Evolutionary conservation across 2,329 filamentous ascomycete genomes (phyloP).

Genomic region (Magnaporthiopsis poae): DNA sequence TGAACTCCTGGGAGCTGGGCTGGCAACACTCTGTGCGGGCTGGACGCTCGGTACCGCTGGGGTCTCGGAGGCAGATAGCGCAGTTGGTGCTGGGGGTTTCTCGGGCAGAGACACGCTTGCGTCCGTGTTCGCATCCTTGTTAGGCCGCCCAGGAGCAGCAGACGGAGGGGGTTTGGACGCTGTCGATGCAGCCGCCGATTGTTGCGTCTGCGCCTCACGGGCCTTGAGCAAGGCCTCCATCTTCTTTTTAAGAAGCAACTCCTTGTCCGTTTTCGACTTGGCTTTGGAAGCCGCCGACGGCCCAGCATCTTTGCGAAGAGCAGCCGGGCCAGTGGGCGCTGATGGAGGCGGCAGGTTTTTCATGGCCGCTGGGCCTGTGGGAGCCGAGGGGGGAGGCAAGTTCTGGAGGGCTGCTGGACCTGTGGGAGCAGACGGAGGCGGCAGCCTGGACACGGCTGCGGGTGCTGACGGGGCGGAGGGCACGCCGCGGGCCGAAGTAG

Average conservation of each 20-base stretch:
- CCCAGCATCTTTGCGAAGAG: slow-evolving; percentile 8
- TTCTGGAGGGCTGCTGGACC: not conserved
- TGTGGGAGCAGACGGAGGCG: slow-evolving; percentile 3
- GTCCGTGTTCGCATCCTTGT: not conserved
- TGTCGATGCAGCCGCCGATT: slow-evolving; percentile 2
- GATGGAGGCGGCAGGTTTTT: slow-evolving; percentile 9
- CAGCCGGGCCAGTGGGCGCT: slow-evolving; percentile 6
- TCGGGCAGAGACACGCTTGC: not conserved
- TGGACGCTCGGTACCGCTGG: not conserved
- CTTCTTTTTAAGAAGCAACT: slow-evolving; percentile 62
- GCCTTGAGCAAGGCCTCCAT: slow-evolving; percentile 63
- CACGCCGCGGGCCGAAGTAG: slow-evolving; percentile 9
- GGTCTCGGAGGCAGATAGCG: not conserved
- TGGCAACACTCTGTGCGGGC: not conserved
- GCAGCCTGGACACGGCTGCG: slow-evolving; percentile 1
- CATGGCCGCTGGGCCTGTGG: slow-evolving; percentile 9
- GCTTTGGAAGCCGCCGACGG: slow-evolving; percentile 14
- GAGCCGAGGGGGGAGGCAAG: not conserved
- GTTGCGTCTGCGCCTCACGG: slow-evolving; percentile 24
- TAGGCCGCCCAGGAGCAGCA: not conserved
- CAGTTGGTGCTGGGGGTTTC: not conserved
- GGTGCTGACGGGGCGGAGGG: slow-evolving; percentile 6
- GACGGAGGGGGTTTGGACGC: not conserved
- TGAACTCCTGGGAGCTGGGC: not conserved
- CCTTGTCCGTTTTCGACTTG: slow-evolving; percentile 58